Evolutionary conservation across 1,139 yeast genomes (phyloP), one percentile per base, ranked within the genome.

Genomic region (Arxiozyma slooffiae): DNA sequence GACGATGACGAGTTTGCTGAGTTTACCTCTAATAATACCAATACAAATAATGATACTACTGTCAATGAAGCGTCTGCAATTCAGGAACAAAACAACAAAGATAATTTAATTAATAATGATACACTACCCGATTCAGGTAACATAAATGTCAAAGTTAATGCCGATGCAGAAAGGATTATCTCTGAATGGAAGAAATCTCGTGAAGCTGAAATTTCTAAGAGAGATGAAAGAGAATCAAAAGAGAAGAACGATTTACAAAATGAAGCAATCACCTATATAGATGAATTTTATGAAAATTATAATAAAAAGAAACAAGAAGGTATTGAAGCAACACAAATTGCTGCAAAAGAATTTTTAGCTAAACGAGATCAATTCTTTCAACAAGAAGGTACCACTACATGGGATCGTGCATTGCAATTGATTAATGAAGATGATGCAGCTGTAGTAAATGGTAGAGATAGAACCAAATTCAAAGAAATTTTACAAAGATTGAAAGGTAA

Each of bases 231-330:
- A 56, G 84, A 86, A 59, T 73, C 73, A 20, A 73, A 78, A 58
- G 86, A 81, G 66, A 80, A 85, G 66, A 73, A 75, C 45, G 90
- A 83, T 55, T 77, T 88, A 53, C 76, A 84, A 51, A 76, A 79
- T 47, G 82, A 83, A 56, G 98, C 98, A n/a, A 80, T 82, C 62
- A 80, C 81, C 65, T 82, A 92, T 50, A 82, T 90, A 62, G 97
- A 92, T 67, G 96, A 87, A 59, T 92, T 92, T 70, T 94, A 94
- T 70, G 96, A 89, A 60, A 85, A 84, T 65, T 94, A 94, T 75
- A 89, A 88, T 71, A 74, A 77, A 64, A 92, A 92, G 72, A 86
- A 82, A 70, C 95, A 88, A 51, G 78, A 78, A 57, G 79, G 80
- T 50, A 73, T 84, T 54, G 81, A 79, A 55, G 77, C 79, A 53